Base-by-base conservation (phyloP, 495 filamentous ascomycete genomes). In the Aspergillus wentii region DNA sequence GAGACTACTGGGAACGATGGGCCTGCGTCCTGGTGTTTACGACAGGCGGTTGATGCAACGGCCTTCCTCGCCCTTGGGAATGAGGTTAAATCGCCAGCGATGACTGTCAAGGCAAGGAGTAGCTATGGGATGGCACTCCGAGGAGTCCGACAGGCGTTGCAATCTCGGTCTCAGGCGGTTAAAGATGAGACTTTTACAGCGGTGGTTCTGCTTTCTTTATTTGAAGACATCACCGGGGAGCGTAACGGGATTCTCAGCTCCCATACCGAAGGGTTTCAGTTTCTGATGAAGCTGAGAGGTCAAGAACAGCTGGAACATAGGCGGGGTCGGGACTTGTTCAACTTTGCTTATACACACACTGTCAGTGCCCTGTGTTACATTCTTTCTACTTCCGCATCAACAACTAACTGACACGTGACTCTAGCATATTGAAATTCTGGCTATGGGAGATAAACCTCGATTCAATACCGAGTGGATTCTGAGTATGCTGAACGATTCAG, bases 101-200 rank as follows among this genome's bases (percentile, higher is more conserved):
- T 71, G 5, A 51, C 52, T 13, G 31, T 54, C 1, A 52, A 57
- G 35, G 67, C 61, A 1, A 48, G 64, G 19, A 41, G 57, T 19
- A 43, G 48, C 3, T 68, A 66, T 52, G 67, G 63, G 1, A 49
- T 53, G 17, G 64, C 64, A 3, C 34, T 71, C 17, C 51, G 54
- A 10, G 50, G 47, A 10, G 40, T 71, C 6, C 54, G 53, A 16
- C 36, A 53, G 22, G 58, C 57, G 3, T 35, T 71, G 26, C 32
- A 37, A 4, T 58, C 54, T 16, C 59, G 54, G 15, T 44, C 35
- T 3, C 47, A 62, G 37, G 61, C 60, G 9, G 41, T 60, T 11
- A 60, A 61, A 33, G 67, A 71, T 34, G 61, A 67, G 32, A 69
- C 65, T 1, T 61, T 69, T 46, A 59, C 67, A 23, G 50, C 64